Conservation (phyloP, 257 asterid species). For the Plantago elongata region DNA sequence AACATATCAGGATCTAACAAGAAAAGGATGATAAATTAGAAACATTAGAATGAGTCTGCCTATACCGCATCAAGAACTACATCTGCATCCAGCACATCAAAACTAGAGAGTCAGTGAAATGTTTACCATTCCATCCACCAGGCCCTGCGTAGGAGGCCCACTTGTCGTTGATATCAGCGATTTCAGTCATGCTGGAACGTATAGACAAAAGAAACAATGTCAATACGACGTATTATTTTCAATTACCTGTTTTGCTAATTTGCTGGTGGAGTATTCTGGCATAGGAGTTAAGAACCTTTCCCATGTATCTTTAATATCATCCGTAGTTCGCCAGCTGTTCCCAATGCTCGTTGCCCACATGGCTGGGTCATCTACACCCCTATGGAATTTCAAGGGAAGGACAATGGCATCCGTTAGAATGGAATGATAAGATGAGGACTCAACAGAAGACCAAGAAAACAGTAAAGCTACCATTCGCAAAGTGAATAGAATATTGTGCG, state of each 20-base stretch:
- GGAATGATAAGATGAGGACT: not conserved
- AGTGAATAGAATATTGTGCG: conserved; percentile 69
- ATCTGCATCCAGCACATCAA: not conserved
- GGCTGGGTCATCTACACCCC: conserved; percentile 91
- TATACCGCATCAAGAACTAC: not conserved
- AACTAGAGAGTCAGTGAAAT: not conserved
- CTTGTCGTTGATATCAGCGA: conserved; percentile 84
- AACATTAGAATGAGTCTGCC: conserved; percentile 8
- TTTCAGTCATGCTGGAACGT: conserved; percentile 69
- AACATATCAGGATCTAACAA: conserved; percentile 90
- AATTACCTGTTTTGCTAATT: not conserved
- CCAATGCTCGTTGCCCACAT: conserved; percentile 81
- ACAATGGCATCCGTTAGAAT: not conserved
- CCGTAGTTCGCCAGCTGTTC: conserved; percentile 94
- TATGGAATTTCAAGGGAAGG: conserved; percentile 26
- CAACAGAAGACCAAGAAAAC: not conserved
- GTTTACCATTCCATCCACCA: conserved; percentile 93
- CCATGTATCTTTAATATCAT: conserved; percentile 90
- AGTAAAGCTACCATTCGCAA: conserved; percentile 73
- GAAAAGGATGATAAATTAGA: conserved; percentile 4
- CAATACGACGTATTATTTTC: conserved; percentile 1
- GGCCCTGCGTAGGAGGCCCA: conserved; percentile 99
- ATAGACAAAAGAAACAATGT: conserved; percentile 13
- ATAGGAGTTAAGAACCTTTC: conserved; percentile 48
- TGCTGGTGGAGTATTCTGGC: not conserved